Evolutionary conservation across 2,329 filamentous ascomycete genomes (phyloP), one percentile per base, ranked within the genome.

Genomic region (Pseudogymnoascus sp.): DNA sequence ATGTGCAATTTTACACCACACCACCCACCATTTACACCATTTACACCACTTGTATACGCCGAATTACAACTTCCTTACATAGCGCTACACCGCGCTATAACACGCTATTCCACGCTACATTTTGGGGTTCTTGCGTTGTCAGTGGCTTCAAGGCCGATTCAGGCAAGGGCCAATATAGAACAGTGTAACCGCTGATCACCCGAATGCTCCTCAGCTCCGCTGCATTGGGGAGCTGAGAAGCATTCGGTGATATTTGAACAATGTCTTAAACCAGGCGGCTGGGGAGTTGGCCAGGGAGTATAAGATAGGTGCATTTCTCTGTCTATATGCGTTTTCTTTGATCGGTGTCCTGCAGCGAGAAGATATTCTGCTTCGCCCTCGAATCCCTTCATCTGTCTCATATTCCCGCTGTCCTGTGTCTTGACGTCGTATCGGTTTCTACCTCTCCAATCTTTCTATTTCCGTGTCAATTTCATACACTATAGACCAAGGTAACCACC

Each of bases 221-320:
- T 55, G n/a, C 8, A 55, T 55, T 55, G 28, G 16, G 49, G 49
- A 55, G 49, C 49, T 55, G 49, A 55, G 49, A 55, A 22, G 28
- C 28, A 33, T 33, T 55, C 28, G 28, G 49, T 9, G 28, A 22
- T 55, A 33, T 55, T 16, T 33, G 16, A 5, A 33, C 16, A 33
- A 33, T 55, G 49, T 55, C 49, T 55, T 55, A 33, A 28, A 19
- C n/a, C 9, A 8, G 4, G n/a, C n/a, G 28, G 28, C 28, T 55
- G 16, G 25, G 11, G 28, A 16, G n/a, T 14, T 33, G 49, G n/a
- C 49, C 5, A 19, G 49, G 49, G n/a, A 55, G 28, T 55, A 55
- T 55, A 55, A 55, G 45, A 55, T 55, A 55, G 28, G 49, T 55
- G 28, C 9, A 7, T 55, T 55, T 55, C 45, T 55, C 45, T 55